Base-by-base conservation (phyloP, 192 early-diverging fungal genomes). In the Ambispora gerdemannii region DNA sequence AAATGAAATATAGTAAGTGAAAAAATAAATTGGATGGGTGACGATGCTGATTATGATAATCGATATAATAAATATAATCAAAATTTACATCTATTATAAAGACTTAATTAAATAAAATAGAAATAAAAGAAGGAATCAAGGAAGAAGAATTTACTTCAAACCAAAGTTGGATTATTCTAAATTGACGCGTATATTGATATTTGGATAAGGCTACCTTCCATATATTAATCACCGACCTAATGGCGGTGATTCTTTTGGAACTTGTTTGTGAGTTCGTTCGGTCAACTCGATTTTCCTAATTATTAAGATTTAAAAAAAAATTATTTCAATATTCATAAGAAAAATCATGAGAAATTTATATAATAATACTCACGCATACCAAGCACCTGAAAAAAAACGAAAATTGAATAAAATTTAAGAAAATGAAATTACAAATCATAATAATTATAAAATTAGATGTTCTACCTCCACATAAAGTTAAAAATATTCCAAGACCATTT, bases 401-500 rank as follows among this genome's bases (percentile, higher is more conserved):
- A 32, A 27, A 32, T 31, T 62, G 17, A 62, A 31, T 17, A 35
- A n/a, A n/a, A 62, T 10, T 31, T 31, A 62, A 34, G 13, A 62
- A 35, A 32, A 34, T 32, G 8, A 13, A 22, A 6, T 35, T 32
- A 27, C 22, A 2, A 33, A n/a, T n/a, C 17, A 62, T 32, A 11
- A 62, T n/a, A 31, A 1, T 34, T 62, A 25, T 30, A 15, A 66
- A 50, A 50, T 22, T 33, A 17, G 33, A 88, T 70, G 78, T 88
- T 36, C 67, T 79, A 60, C 88, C 88, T 66, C 82, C 82, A 50
- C 82, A 56, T 31, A 85, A 70, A 15, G 86, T 88, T 63, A 90
- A 79, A 17, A 85, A 63, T 28, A 85, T 92, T 15, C 87, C 89
- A 8, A 77, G 33, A 11, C 72, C 78, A 51, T 90, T 88, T 8